These are phyloP conservation scores for Sclerotinia borealis DNA, from an alignment of 2,329 filamentous ascomycete species.

Conservation along the genomic window DNA sequence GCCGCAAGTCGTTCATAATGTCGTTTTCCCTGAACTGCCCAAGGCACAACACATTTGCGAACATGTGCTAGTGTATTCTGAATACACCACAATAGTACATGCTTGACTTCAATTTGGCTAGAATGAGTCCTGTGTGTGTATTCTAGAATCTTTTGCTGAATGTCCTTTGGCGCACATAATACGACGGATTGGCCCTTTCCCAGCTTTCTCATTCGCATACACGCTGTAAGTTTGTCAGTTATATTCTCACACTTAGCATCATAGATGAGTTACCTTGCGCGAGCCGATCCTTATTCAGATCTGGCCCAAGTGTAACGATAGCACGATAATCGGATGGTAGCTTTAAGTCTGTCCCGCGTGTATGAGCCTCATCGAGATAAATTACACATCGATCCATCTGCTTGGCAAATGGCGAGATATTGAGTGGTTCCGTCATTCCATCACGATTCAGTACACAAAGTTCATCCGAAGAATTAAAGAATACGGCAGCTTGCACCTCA, in stretches of 20 bases:
- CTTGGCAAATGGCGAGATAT: conserved; percentile 50
- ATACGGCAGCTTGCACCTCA: conserved; percentile 45
- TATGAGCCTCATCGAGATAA: conserved; percentile 66
- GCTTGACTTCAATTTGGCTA: conserved; percentile 39
- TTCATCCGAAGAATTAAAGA: conserved; percentile 51
- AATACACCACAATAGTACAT: conserved; percentile 57
- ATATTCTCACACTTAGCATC: neutral
- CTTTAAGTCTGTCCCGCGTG: conserved; percentile 61
- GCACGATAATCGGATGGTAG: conserved; percentile 54
- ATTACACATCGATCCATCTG: conserved; percentile 56
- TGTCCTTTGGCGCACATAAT: conserved; percentile 55
- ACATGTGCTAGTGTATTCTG: conserved; percentile 48
- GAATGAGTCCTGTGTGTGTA: conserved; percentile 13
- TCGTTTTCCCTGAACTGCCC: conserved; percentile 53
- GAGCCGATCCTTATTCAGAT: conserved; percentile 56
- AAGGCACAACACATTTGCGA: conserved; percentile 47
- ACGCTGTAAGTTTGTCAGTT: conserved; percentile 40
- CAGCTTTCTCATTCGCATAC: conserved; percentile 66
- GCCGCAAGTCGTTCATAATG: conserved; percentile 35
- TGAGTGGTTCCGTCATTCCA: conserved; percentile 43
- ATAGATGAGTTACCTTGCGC: conserved; percentile 9
- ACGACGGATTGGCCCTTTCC: conserved; percentile 59
- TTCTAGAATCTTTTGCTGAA: conserved; percentile 46
- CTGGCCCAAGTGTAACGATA: conserved; percentile 59
- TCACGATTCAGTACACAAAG: conserved; percentile 46